phyloP scores from a whole-genome alignment of 371 early-diverging fungal species.

The Rhizopus microsporus region DNA sequence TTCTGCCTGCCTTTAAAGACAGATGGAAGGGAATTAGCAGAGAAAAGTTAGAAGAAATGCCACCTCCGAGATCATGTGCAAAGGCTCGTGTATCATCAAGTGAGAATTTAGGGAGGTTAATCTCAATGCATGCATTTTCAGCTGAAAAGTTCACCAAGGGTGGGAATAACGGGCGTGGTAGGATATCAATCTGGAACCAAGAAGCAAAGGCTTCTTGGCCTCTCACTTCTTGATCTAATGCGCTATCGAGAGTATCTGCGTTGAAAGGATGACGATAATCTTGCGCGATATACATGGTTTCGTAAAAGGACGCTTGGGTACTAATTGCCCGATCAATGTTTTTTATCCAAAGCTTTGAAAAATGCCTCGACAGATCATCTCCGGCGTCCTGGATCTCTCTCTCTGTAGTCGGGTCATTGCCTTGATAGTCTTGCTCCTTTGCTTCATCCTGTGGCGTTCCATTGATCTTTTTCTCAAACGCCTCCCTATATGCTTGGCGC shows the following conservation, averaged over 20 bases:
- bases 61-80: slow-evolving; percentile 52
- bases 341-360: slow-evolving; percentile 38
- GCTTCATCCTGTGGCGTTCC: slow-evolving; percentile 11
- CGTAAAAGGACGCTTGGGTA: slow-evolving; percentile 14
- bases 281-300: not conserved
- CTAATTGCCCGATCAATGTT: slow-evolving; percentile 34
- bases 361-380: slow-evolving; percentile 14
- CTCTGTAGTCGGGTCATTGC: not conserved
- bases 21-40: slow-evolving; percentile 55
- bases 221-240: slow-evolving; percentile 11
- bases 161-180: slow-evolving; percentile 18
- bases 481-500: slow-evolving; percentile 43
- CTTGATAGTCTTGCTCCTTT: not conserved
- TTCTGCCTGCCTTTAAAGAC: slow-evolving; percentile 31
- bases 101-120: slow-evolving; percentile 40
- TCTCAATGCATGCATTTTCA: slow-evolving; percentile 19
- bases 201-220: not conserved
- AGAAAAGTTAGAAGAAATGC: slow-evolving; percentile 55
- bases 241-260: slow-evolving; percentile 1
- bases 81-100: slow-evolving; percentile 45
- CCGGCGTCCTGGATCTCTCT: slow-evolving; percentile 12
- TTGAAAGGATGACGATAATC: slow-evolving; percentile 12
- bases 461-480: slow-evolving; percentile 46
- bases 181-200: slow-evolving; percentile 15
- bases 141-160: slow-evolving; percentile 41